A percentile compares a stretch with the other conserved stretches of the same genome.
phyloP scores from a whole-genome alignment of 2,329 filamentous ascomycete genomes.

The Xylaria sp. region DNA sequence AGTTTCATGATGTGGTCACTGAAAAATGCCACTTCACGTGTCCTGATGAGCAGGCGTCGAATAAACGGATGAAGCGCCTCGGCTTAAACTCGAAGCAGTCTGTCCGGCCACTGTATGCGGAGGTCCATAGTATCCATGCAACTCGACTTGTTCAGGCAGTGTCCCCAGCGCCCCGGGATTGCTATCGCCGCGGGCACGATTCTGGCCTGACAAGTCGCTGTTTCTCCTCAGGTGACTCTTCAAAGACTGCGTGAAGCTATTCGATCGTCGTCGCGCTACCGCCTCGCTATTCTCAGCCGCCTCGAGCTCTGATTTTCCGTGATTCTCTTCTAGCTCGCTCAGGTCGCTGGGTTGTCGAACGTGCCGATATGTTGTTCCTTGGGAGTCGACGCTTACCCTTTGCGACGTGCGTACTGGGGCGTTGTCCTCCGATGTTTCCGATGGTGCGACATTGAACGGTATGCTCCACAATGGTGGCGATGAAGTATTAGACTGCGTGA shows the following conservation, averaged over 20 bases:
- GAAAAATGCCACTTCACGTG: neutral
- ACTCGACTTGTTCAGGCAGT: constrained; percentile 56
- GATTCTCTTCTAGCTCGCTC: constrained; percentile 54
- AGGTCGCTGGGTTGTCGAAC: constrained; percentile 57
- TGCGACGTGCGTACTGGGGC: constrained; percentile 42
- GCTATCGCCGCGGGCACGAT: constrained; percentile 32
- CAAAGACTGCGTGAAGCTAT: constrained; percentile 37
- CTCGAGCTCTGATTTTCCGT: constrained; percentile 55
- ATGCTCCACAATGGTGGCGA: constrained; percentile 42
- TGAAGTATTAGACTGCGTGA: constrained; percentile 38
- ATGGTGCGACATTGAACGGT: constrained; percentile 36
- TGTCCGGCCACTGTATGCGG: constrained; percentile 55
- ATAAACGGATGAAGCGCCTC: constrained; percentile 27
- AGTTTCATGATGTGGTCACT: constrained; percentile 6
- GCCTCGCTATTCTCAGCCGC: constrained; percentile 38
- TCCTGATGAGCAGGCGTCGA: constrained; percentile 19
- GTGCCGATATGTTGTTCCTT: constrained; percentile 43
- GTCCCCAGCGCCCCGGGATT: constrained; percentile 47
- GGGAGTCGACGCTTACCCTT: constrained; percentile 47
- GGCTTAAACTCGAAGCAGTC: constrained; percentile 48
- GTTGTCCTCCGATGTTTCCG: constrained; percentile 43
- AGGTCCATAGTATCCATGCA: constrained; percentile 62
- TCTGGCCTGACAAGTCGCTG: constrained; percentile 41
- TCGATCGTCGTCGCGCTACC: constrained; percentile 51
- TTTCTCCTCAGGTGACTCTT: constrained; percentile 37